phyloP scores from a whole-genome alignment of 2,329 filamentous ascomycete genomes.

The Pseudomassariella vexata region DNA sequence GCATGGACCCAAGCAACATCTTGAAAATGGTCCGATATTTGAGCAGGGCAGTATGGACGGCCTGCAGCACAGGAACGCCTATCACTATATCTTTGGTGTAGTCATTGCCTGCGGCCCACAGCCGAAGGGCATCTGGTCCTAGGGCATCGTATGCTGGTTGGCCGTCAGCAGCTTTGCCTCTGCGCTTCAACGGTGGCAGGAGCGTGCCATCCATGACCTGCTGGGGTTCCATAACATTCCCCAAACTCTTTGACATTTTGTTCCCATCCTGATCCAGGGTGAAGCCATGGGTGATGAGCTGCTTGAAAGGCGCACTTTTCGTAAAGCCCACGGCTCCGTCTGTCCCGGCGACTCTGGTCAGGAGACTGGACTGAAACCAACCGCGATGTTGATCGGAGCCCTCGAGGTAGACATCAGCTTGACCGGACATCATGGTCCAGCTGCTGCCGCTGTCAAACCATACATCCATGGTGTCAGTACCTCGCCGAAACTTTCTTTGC shows the following conservation, averaged over 20 bases:
- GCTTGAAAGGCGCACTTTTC: slow-evolving; percentile 67
- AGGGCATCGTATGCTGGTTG: slow-evolving; percentile 58
- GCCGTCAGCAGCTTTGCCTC: slow-evolving; percentile 41
- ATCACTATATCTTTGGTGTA: slow-evolving; percentile 85
- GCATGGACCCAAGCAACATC: slow-evolving; percentile 77
- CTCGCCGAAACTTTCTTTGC: slow-evolving; percentile 59
- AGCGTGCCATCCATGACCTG: slow-evolving; percentile 83
- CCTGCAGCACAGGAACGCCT: slow-evolving; percentile 68
- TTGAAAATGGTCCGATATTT: slow-evolving; percentile 89
- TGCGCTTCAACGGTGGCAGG: slow-evolving; percentile 61
- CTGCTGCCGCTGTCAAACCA: slow-evolving; percentile 99
- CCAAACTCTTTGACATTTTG: slow-evolving; percentile 98
- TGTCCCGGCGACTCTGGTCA: slow-evolving; percentile 76
- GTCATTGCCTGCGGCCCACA: slow-evolving; percentile 90
- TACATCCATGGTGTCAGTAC: slow-evolving; percentile 96
- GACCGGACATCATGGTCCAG: slow-evolving; percentile 60
- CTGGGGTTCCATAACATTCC: slow-evolving; percentile 75
- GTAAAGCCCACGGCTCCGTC: slow-evolving; percentile 35
- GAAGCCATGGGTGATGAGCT: slow-evolving; percentile 92
- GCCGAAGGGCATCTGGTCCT: slow-evolving; percentile 77
- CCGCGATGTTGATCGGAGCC: slow-evolving; percentile 94
- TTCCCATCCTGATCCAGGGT: slow-evolving; percentile 83
- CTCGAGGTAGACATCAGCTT: slow-evolving; percentile 85
- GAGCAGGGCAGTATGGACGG: slow-evolving; percentile 69
- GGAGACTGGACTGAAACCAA: slow-evolving; percentile 95